A percentile compares a stretch with the other conserved stretches of the same genome.
Evolutionary conservation across 352 stramenopile species (phyloP).

Genomic region (Globisporangium cystogenes): DNA sequence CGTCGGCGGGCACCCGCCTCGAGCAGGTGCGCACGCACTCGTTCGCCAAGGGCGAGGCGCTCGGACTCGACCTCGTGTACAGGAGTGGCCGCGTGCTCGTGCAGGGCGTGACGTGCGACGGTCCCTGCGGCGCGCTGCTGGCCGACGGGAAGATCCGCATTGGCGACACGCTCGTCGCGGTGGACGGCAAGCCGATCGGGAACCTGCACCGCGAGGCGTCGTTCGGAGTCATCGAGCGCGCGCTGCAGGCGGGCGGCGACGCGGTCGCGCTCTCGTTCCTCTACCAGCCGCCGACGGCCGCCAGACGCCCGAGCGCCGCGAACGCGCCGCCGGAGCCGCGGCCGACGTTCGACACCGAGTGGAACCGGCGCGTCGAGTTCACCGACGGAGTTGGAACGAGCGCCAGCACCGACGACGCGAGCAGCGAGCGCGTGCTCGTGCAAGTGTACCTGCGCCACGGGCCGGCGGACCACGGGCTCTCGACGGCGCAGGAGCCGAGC

Average conservation of each 20-base stretch:
- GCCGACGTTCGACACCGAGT: slow-evolving; percentile 63
- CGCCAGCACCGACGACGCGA: slow-evolving; percentile 8
- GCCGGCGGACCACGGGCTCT: slow-evolving; percentile 69
- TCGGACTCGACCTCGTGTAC: slow-evolving; percentile 85
- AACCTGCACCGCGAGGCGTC: slow-evolving; percentile 77
- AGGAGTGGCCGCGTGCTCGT: slow-evolving; percentile 68
- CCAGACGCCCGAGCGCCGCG: no score
- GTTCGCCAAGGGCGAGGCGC: slow-evolving; percentile 41
- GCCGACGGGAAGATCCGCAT: slow-evolving; percentile 68
- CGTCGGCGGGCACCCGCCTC: no score
- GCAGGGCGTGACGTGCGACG: slow-evolving; percentile 66
- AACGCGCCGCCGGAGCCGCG: not conserved
- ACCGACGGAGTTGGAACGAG: slow-evolving; percentile 38
- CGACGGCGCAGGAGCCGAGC: slow-evolving; percentile 71
- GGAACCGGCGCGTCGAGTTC: slow-evolving; percentile 82
- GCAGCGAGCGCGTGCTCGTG: slow-evolving; percentile 58
- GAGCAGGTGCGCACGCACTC: slow-evolving; percentile 61
- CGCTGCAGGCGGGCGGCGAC: slow-evolving; percentile 29
- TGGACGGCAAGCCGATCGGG: slow-evolving; percentile 74
- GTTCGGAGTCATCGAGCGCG: slow-evolving; percentile 72
- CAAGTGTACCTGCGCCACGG: slow-evolving; percentile 74
- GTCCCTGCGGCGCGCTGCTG: slow-evolving; percentile 48
- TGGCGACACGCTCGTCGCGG: slow-evolving; percentile 71
- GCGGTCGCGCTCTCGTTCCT: slow-evolving; percentile 66
- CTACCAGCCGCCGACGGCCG: slow-evolving; percentile 39